Percentiles rank a stretch among this genome's conserved stretches.
phyloP scores from a whole-genome alignment of 306 rosid genomes.

The Begonia peltatifolia region DNA sequence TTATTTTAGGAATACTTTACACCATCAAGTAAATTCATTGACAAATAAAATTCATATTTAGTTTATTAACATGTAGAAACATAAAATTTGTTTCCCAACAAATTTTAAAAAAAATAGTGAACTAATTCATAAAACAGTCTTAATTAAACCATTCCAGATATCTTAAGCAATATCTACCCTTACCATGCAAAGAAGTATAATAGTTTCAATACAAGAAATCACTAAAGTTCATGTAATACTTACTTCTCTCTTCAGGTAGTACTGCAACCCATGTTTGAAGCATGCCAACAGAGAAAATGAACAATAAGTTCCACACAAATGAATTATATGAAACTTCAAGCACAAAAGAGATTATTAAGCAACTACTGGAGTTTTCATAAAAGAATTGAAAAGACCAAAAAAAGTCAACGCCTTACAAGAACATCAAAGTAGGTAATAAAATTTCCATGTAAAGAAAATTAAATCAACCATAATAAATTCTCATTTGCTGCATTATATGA shows the following conservation, averaged over 20 bases:
- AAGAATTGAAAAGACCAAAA: background rate
- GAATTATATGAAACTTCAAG: constrained; percentile 8
- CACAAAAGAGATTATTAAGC: background rate
- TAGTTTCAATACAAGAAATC: too few species aligned
- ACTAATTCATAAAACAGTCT: background rate
- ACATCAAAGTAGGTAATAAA: background rate
- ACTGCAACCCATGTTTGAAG: constrained; percentile 30
- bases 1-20: too few species aligned
- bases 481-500: too few species aligned
- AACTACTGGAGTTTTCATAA: too few species aligned
- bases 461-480: background rate
- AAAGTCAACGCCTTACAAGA: background rate
- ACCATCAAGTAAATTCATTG: too few species aligned
- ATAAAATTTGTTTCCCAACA: too few species aligned
- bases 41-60: too few species aligned
- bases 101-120: background rate
- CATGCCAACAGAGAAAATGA: constrained; percentile 29
- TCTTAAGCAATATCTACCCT: background rate
- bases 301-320: constrained; percentile 19
- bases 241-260: constrained; percentile 80
- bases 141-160: background rate
- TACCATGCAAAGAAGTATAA: background rate
- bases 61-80: too few species aligned
- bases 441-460: background rate
- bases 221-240: constrained; percentile 19